phyloP scores from a whole-genome alignment of 306 rosid genomes.

The Castanea sativa region DNA sequence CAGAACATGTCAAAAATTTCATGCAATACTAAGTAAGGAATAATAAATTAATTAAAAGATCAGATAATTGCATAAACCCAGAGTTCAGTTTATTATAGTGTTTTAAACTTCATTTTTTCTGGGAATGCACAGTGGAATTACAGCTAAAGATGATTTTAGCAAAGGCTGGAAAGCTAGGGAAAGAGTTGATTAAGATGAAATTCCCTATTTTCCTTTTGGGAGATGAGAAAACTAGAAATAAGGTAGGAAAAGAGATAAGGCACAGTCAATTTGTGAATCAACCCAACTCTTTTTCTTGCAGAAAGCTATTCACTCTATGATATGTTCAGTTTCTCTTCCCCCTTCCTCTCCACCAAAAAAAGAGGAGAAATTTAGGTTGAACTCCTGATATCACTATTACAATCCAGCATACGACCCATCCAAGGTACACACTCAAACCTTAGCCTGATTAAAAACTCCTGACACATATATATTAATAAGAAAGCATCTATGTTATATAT shows the following conservation, averaged over 20 bases:
- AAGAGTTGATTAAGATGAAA: neutral
- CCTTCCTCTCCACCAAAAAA: neutral
- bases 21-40: too few species aligned
- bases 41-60: neutral
- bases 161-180: neutral
- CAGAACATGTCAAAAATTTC: too few species aligned
- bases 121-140: neutral
- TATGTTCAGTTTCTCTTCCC: neutral
- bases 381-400: neutral
- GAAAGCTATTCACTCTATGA: neutral
- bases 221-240: neutral
- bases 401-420: neutral
- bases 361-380: neutral
- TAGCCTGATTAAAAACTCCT: neutral
- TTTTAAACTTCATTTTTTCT: neutral
- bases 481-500: constrained; percentile 8
- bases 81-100: neutral
- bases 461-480: constrained; percentile 13
- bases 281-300: neutral
- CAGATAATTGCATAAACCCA: neutral
- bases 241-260: neutral
- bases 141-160: neutral
- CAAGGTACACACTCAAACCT: neutral
- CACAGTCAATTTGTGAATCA: neutral
- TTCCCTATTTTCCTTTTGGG: neutral